Conservation (phyloP, 495 filamentous ascomycete species). For the Neurospora africana region DNA sequence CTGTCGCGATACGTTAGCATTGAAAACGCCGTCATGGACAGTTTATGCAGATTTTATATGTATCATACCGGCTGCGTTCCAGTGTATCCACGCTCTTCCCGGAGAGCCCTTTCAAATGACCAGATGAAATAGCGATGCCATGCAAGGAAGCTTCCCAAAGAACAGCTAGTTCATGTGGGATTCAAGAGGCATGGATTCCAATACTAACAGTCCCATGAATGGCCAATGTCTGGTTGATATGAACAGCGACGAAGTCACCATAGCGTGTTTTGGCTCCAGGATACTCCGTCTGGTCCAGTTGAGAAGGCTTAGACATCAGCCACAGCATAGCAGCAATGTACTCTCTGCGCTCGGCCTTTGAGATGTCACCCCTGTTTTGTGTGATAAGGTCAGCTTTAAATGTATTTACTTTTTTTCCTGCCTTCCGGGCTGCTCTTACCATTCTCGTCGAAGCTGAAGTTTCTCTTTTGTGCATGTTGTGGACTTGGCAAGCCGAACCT, state of each 20-base stretch:
- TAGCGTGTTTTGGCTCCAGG: constrained; percentile 35
- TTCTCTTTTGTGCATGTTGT: constrained; percentile 39
- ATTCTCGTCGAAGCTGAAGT: constrained; percentile 37
- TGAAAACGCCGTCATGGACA: neutral
- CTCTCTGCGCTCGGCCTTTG: constrained; percentile 36
- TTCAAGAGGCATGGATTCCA: neutral
- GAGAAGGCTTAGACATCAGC: constrained; percentile 45
- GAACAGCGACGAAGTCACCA: constrained; percentile 60
- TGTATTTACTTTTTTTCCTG: neutral
- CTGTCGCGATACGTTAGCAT: constrained; percentile 1
- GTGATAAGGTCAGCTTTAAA: neutral
- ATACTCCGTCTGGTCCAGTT: constrained; percentile 24
- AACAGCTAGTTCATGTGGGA: neutral
- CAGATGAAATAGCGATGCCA: constrained; percentile 64
- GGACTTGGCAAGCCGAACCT: constrained; percentile 31
- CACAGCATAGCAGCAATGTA: constrained; percentile 60
- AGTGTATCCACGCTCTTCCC: constrained; percentile 57
- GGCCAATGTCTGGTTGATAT: constrained; percentile 50
- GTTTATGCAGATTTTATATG: neutral
- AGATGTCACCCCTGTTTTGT: constrained; percentile 40
- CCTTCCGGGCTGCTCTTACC: constrained; percentile 22
- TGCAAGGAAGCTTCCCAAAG: constrained; percentile 49
- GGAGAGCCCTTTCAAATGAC: constrained; percentile 52
- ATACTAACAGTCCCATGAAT: constrained; percentile 47
- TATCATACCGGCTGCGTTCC: constrained; percentile 31